Evolutionary conservation across 306 rosid genomes (phyloP).

Genomic region (Dryas drummondii): DNA sequence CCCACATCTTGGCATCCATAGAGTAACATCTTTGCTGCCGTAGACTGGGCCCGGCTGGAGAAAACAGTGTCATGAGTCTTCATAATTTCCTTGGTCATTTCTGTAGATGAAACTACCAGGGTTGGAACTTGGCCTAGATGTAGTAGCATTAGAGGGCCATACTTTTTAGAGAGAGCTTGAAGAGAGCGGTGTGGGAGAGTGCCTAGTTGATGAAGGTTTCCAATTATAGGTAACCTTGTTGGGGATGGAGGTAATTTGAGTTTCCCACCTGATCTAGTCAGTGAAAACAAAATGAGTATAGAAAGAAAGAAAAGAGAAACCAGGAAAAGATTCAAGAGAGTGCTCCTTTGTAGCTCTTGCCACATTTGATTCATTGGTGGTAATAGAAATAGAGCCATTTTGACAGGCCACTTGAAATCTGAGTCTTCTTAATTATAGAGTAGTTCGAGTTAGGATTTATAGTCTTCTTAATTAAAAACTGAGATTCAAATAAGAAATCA

Average conservation of each 20-base stretch:
- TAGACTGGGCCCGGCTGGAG: conserved; percentile 20
- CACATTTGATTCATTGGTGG: background rate
- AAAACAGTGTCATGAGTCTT: conserved; percentile 27
- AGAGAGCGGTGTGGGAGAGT: conserved; percentile 35
- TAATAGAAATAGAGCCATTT: conserved; percentile 14
- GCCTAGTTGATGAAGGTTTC: conserved; percentile 48
- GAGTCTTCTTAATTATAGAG: too few relatives aligned
- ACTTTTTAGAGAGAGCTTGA: conserved; percentile 19
- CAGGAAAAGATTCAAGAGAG: background rate
- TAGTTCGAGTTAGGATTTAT: too few relatives aligned
- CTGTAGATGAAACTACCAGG: conserved; percentile 37
- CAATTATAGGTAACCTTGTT: conserved; percentile 36
- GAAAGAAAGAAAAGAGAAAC: conserved; percentile 5
- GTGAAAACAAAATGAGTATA: background rate
- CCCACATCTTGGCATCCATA: too few relatives aligned
- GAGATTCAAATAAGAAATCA: too few relatives aligned
- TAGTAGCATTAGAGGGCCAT: conserved; percentile 39
- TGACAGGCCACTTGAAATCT: background rate
- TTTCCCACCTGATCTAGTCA: background rate
- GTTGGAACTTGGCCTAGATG: conserved; percentile 32
- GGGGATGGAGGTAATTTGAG: conserved; percentile 41
- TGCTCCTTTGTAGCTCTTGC: background rate
- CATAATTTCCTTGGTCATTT: conserved; percentile 25
- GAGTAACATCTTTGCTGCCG: conserved; percentile 6
- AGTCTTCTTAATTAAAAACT: too few relatives aligned